Base-by-base conservation (phyloP, 495 filamentous ascomycete genomes). In the Hyaloscypha finlandica region DNA sequence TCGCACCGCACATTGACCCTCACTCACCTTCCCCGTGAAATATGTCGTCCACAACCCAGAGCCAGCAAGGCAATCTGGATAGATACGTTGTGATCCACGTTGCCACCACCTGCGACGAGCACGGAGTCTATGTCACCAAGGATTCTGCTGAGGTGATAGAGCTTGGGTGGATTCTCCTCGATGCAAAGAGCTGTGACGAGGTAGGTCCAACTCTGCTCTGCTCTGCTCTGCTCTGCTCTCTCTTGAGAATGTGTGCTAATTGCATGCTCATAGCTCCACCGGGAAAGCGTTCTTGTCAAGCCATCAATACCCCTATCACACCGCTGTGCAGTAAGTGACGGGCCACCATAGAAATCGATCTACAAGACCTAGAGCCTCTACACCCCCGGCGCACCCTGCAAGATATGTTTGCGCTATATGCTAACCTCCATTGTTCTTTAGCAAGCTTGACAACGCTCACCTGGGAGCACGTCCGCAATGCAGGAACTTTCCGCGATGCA, bases 61-160 rank as follows among this genome's bases (percentile, higher is more conserved):
- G 58, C 72, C 70, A 66, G 63, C 71, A 71, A 55, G 69, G 82
- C 67, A 92, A 90, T 81, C 87, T 94, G 80, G 95, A 98, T 81
- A 90, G 93, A 74, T 98, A 96, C 78, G 90, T 97, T 69, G 92
- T 99, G 73, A 95, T 97, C 76, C 95, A 98, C 80, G 94, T 98
- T 71, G 95, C 96, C 67, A 99, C 96, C 35, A 99, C 95, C 70
- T 98, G 95, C 80, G 95, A 98, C 78, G 95, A 99, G 74, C 95
- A 99, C 80, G 95, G 95, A 66, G 96, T 99, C 64, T 99, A 98
- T 80, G 95, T 99, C 60, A 98, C 96, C 39, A 97, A 97, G 81
- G 95, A 99, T 76, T 97, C 94, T 45, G 96, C 95, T 65, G 95
- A 99, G 80, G 96, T 99, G 61, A 98, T 99, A 77, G 95, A 99